Conservation (phyloP, 2,329 filamentous ascomycete species). For the Coniella vitis region DNA sequence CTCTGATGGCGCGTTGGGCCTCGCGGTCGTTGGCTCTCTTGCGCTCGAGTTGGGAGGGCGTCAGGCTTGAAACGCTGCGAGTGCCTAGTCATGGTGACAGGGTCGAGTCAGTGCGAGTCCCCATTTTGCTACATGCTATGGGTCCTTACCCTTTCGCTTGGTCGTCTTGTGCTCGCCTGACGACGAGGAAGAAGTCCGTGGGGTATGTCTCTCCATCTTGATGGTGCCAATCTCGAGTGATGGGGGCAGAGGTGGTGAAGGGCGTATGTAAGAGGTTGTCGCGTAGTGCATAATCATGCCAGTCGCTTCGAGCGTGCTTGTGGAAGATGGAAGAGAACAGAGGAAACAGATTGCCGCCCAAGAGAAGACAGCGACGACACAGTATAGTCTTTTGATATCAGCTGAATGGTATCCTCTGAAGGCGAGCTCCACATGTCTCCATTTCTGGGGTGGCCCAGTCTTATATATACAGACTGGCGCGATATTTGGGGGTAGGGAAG, state of each 20-base stretch:
- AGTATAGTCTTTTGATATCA: conserved; percentile 3
- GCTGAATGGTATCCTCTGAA: conserved; percentile 4
- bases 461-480: conserved; percentile 3
- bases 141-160: conserved; percentile 39
- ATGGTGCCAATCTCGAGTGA: conserved; percentile 18
- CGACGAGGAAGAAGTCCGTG: conserved; percentile 32
- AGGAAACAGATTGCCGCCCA: conserved; percentile 6
- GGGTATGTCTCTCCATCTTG: conserved; percentile 26
- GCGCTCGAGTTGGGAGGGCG: conserved; percentile 78
- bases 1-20: conserved; percentile 79
- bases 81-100: conserved; percentile 36
- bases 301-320: background rate
- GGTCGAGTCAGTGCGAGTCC: conserved; percentile 12
- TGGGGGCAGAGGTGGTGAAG: conserved; percentile 12
- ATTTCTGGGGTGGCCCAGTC: conserved; percentile 11
- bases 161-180: conserved; percentile 35
- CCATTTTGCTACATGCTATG: conserved; percentile 9
- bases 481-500: background rate
- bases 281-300: conserved; percentile 12
- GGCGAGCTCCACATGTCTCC: conserved; percentile 10
- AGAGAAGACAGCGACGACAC: conserved; percentile 2
- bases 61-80: conserved; percentile 79
- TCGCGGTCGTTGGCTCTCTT: conserved; percentile 90
- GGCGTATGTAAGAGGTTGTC: conserved; percentile 19
- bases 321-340: conserved; percentile 7